phyloP scores from a whole-genome alignment of 2,329 filamentous ascomycete species.

The Coniochaeta sp. region DNA sequence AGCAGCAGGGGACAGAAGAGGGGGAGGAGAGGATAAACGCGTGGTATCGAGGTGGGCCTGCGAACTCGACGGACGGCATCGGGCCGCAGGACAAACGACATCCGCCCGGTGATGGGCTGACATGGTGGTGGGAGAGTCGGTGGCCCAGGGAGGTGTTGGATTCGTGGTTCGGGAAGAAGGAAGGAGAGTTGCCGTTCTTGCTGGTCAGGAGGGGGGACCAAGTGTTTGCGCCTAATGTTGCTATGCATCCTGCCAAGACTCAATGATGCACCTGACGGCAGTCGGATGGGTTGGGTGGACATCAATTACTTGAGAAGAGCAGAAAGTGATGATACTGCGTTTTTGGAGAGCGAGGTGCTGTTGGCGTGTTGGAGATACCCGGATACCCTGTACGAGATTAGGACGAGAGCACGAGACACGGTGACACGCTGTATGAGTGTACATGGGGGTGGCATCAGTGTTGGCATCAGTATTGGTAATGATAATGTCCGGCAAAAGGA shows the following conservation, averaged over 20 bases:
- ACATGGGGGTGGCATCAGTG: no score
- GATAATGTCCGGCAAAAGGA: no score
- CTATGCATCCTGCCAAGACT: slow-evolving; percentile 29
- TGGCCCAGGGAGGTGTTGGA: slow-evolving; percentile 24
- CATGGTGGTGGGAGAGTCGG: slow-evolving; percentile 27
- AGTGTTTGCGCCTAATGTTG: slow-evolving; percentile 26
- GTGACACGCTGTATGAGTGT: no score
- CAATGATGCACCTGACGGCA: neutral
- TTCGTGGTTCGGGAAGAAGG: slow-evolving; percentile 21
- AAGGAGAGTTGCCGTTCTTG: slow-evolving; percentile 17
- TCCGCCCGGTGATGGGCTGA: slow-evolving; percentile 16
- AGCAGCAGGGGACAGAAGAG: slow-evolving; percentile 14
- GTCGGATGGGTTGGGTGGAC: no score
- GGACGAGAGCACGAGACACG: no score
- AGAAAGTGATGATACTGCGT: no score
- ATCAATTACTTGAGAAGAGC: no score
- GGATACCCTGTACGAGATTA: no score
- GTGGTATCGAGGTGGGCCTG: slow-evolving; percentile 22
- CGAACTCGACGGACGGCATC: slow-evolving; percentile 17
- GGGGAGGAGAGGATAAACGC: slow-evolving; percentile 14
- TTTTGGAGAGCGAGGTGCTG: no score
- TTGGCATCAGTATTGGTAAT: no score
- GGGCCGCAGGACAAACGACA: slow-evolving; percentile 16
- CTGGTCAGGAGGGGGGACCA: slow-evolving; percentile 21
- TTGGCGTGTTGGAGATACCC: no score